These are phyloP conservation scores for Lichtheimia ramosa DNA, from an alignment of 371 early-diverging fungal species.

Conservation along the genomic window DNA sequence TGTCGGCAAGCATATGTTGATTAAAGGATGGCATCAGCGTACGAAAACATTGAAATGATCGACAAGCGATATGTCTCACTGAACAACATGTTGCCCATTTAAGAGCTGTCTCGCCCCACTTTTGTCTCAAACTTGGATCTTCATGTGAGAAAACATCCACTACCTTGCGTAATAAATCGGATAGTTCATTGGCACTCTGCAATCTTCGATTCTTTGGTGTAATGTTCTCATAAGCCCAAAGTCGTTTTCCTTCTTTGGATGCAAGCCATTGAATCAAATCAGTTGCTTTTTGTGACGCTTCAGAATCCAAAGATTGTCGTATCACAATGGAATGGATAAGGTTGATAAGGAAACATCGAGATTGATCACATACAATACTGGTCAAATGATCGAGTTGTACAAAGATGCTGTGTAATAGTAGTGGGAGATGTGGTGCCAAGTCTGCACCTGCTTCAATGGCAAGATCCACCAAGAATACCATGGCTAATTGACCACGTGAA, in stretches of 20 bases:
- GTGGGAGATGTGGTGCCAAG: slow-evolving; percentile 68
- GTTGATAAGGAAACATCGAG: slow-evolving; percentile 78
- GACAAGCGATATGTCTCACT: slow-evolving; percentile 86
- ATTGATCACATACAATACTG: slow-evolving; percentile 78
- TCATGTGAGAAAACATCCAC: slow-evolving; percentile 60
- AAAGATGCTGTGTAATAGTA: slow-evolving; percentile 75
- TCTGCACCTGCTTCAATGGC: slow-evolving; percentile 77
- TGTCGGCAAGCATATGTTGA: slow-evolving; percentile 79
- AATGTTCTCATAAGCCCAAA: slow-evolving; percentile 84
- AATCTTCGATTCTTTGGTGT: slow-evolving; percentile 55
- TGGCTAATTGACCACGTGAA: slow-evolving; percentile 77
- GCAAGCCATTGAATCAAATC: slow-evolving; percentile 64
- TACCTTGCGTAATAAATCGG: slow-evolving; percentile 35
- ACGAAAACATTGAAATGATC: slow-evolving; percentile 88
- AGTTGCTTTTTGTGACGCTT: slow-evolving; percentile 54
- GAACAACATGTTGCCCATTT: slow-evolving; percentile 91
- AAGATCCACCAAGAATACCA: slow-evolving; percentile 79
- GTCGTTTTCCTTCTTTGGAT: slow-evolving; percentile 73
- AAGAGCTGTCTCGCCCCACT: slow-evolving; percentile 87
- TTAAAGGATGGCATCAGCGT: slow-evolving; percentile 76
- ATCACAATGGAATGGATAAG: slow-evolving; percentile 72
- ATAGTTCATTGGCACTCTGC: slow-evolving; percentile 46
- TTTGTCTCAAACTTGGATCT: slow-evolving; percentile 72
- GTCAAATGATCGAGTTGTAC: slow-evolving; percentile 82
- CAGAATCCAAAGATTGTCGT: slow-evolving; percentile 61